phyloP scores from a whole-genome alignment of 169 alveolate species.

The Ichthyophthirius multifiliis region DNA sequence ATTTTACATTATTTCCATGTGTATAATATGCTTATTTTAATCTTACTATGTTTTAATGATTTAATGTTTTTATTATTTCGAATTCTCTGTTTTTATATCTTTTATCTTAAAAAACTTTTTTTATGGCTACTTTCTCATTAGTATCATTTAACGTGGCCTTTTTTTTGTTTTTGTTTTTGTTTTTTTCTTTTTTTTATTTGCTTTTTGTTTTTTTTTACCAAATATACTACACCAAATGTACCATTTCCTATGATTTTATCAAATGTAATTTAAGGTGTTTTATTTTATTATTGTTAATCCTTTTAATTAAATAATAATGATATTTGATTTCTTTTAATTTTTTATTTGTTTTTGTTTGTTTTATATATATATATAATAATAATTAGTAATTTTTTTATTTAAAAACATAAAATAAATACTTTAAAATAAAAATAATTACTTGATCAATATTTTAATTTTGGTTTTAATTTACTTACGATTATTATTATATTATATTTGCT shows the following conservation, averaged over 20 bases:
- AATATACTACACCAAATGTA: conserved; percentile 75
- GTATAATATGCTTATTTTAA: conserved; percentile 78
- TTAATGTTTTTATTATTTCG: conserved; percentile 61
- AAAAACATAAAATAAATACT: too few species aligned
- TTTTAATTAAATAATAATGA: too few species aligned
- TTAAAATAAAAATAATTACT: too few species aligned
- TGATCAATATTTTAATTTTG: too few species aligned
- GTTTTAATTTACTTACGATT: too few species aligned
- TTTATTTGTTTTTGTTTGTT: too few species aligned
- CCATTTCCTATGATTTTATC: conserved; percentile 82
- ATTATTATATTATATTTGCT: too few species aligned
- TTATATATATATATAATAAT: too few species aligned
- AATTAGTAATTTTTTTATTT: too few species aligned
- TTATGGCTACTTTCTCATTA: conserved; percentile 80
- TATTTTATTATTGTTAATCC: too few species aligned
- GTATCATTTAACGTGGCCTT: conserved; percentile 61
- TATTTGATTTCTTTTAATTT: too few species aligned
- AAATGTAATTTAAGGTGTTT: background rate
- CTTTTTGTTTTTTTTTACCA: conserved; percentile 10
- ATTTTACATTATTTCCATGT: conserved; percentile 67
- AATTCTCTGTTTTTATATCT: conserved; percentile 81
- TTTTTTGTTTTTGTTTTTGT: background rate
- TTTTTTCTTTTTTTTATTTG: background rate
- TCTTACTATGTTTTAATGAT: conserved; percentile 74
- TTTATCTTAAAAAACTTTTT: conserved; percentile 79